A percentile compares a stretch with the other conserved stretches of the same genome.
These are phyloP conservation scores for Gilbertella persicaria DNA, from an alignment of 371 early-diverging fungal genomes.

Conservation along the genomic window DNA sequence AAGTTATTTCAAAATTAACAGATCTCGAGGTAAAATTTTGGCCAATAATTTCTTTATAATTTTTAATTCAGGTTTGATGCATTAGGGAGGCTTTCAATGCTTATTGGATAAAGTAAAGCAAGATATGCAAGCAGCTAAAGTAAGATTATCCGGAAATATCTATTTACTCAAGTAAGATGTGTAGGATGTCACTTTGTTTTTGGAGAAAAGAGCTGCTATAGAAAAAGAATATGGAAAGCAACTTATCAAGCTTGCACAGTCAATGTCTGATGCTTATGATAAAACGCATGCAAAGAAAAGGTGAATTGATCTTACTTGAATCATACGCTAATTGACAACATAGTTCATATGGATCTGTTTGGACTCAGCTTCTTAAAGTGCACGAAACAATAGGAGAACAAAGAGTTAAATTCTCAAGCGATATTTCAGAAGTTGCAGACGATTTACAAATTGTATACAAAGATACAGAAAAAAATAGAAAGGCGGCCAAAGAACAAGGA, in stretches of 20 bases:
- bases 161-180: too few species aligned
- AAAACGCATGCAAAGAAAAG: slow-evolving; percentile 36
- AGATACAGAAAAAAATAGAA: slow-evolving; percentile 77
- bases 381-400: slow-evolving; percentile 76
- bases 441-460: slow-evolving; percentile 69
- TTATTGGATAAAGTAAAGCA: slow-evolving; percentile 48
- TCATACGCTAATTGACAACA: neutral
- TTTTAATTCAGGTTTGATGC: neutral
- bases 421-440: slow-evolving; percentile 66
- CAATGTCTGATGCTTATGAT: slow-evolving; percentile 39
- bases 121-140: slow-evolving; percentile 44
- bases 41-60: neutral
- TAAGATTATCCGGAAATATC: too few species aligned
- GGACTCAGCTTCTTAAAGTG: slow-evolving; percentile 59
- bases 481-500: slow-evolving; percentile 78
- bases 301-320: slow-evolving; percentile 4
- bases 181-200: slow-evolving; percentile 47
- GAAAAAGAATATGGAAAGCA: slow-evolving; percentile 60
- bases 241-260: slow-evolving; percentile 45
- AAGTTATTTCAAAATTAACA: slow-evolving; percentile 13
- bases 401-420: slow-evolving; percentile 58
- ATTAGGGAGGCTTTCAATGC: slow-evolving; percentile 42
- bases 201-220: slow-evolving; percentile 55
- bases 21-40: slow-evolving; percentile 9
- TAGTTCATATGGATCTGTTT: slow-evolving; percentile 58